Evolutionary conservation across 768 basidiomycete species (phyloP).

Genomic region (Russula sp.): DNA sequence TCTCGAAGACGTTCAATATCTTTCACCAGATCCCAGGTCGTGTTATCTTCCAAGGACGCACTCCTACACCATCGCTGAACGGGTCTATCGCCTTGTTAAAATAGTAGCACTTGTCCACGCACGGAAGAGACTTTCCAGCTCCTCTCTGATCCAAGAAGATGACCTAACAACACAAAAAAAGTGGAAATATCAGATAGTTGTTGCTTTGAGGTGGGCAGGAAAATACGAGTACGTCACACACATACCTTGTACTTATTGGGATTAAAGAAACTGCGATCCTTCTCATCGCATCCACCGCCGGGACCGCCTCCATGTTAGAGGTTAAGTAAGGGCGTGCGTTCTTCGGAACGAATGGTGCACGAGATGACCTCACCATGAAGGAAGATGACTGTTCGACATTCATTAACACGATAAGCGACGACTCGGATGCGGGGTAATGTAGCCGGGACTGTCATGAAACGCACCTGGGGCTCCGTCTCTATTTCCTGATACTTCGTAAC

Average conservation of each 20-base stretch:
- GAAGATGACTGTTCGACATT: conserved; percentile 26
- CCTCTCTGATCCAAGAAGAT: conserved; percentile 90
- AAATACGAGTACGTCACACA: conserved; percentile 30
- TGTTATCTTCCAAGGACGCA: conserved; percentile 81
- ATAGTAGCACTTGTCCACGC: conserved; percentile 34
- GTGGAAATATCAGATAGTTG: background rate
- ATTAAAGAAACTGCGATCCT: conserved; percentile 79
- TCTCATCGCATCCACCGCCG: conserved; percentile 67
- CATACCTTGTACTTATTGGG: conserved; percentile 81
- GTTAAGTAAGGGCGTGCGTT: background rate
- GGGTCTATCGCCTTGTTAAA: background rate
- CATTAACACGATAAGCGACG: background rate
- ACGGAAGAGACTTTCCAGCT: conserved; percentile 83
- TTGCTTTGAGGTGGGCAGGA: background rate
- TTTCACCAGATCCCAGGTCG: conserved; percentile 89
- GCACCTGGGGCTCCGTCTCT: conserved; percentile 27
- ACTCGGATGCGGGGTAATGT: background rate
- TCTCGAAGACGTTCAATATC: conserved; percentile 83
- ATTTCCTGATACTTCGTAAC: conserved; percentile 31
- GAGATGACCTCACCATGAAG: conserved; percentile 27
- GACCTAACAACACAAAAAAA: conserved; percentile 56
- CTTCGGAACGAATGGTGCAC: background rate
- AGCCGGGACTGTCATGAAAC: conserved; percentile 3
- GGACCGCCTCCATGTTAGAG: conserved; percentile 57
- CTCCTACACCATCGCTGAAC: conserved; percentile 42